phyloP scores from a whole-genome alignment of 495 filamentous ascomycete species.

The Penicillium goetzii region DNA sequence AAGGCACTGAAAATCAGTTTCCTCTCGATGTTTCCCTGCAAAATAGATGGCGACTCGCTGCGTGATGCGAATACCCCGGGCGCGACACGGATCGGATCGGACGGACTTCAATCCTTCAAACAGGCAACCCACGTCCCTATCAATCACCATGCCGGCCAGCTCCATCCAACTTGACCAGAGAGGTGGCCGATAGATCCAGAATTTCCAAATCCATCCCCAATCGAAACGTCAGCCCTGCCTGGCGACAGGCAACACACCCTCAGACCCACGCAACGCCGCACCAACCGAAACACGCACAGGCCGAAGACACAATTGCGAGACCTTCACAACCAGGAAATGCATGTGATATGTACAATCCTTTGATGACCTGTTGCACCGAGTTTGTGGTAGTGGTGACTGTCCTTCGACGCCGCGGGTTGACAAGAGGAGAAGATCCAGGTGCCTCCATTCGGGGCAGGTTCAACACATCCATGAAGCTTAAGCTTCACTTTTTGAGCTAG shows the following conservation, averaged over 20 bases:
- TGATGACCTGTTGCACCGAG: neutral
- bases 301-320: neutral
- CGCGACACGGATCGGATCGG: neutral
- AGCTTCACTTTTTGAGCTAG: neutral
- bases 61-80: neutral
- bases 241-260: neutral
- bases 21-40: neutral
- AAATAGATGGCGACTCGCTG: neutral
- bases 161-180: neutral
- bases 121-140: neutral
- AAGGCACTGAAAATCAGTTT: neutral
- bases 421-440: neutral
- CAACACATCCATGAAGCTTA: neutral
- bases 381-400: neutral
- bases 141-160: neutral
- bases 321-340: neutral
- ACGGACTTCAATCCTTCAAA: neutral
- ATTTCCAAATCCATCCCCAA: neutral
- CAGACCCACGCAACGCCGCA: neutral
- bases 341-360: neutral
- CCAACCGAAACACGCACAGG: neutral
- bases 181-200: neutral
- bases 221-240: neutral
- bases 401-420: neutral
- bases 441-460: neutral